Evolutionary conservation across 768 basidiomycete genomes (phyloP).

Genomic region (Suillus hirtellus): DNA sequence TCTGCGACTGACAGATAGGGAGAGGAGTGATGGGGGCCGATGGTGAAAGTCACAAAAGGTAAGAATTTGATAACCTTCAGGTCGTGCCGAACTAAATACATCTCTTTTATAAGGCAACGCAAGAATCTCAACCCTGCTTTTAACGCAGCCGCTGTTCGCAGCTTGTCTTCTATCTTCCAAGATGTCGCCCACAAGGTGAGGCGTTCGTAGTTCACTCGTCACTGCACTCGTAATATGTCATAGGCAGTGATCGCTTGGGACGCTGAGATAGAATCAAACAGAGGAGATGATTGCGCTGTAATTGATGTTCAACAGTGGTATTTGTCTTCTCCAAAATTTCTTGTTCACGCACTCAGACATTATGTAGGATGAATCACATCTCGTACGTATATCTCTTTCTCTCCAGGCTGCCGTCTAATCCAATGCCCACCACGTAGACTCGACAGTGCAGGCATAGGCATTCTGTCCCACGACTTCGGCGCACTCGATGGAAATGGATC

Average conservation of each 20-base stretch:
- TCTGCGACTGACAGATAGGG: too few species aligned
- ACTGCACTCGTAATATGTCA: neutral
- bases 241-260: neutral
- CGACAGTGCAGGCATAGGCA: too few species aligned
- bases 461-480: too few species aligned
- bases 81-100: too few species aligned
- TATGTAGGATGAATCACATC: neutral
- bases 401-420: neutral
- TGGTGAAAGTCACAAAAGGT: too few species aligned
- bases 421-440: neutral
- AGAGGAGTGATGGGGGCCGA: too few species aligned
- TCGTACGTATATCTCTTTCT: neutral
- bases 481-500: too few species aligned
- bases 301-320: neutral
- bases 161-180: conserved; percentile 40
- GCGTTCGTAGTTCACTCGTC: neutral
- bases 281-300: neutral
- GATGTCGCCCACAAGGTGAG: conserved; percentile 52
- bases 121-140: too few species aligned
- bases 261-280: neutral
- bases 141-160: too few species aligned
- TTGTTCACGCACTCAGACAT: neutral
- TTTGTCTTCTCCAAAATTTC: neutral
- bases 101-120: too few species aligned
- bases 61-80: too few species aligned